Conservation (phyloP, 78 protist genomes). For the Cavenderia fasciculata region DNA sequence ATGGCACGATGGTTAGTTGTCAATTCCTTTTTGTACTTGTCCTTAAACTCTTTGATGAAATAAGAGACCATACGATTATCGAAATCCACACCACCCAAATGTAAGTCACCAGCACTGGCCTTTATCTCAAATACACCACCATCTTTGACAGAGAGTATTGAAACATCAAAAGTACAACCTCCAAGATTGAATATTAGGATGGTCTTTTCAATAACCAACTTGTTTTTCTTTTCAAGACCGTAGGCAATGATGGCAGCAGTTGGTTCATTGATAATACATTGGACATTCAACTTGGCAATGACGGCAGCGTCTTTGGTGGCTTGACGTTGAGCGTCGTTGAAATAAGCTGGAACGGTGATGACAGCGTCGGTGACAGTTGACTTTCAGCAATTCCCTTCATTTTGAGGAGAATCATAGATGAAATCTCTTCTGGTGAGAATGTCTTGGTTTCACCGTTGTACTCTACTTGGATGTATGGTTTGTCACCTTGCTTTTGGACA, state of each 20-base stretch:
- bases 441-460: constrained; percentile 73
- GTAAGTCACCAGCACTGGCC: constrained; percentile 92
- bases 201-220: constrained; percentile 69
- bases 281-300: constrained; percentile 88
- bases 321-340: constrained; percentile 92
- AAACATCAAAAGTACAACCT: constrained; percentile 93
- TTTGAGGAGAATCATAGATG: constrained; percentile 91
- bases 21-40: constrained; percentile 83
- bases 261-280: constrained; percentile 93
- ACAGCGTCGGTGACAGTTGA: constrained; percentile 41
- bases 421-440: constrained; percentile 88
- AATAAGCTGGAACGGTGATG: constrained; percentile 86
- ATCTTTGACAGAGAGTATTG: constrained; percentile 89
- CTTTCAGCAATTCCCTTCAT: constrained; percentile 91
- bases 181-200: constrained; percentile 89
- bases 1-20: constrained; percentile 73
- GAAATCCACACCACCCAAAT: constrained; percentile 94
- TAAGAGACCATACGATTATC: constrained; percentile 82
- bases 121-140: constrained; percentile 91
- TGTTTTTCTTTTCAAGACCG: constrained; percentile 34
- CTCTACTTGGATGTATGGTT: constrained; percentile 70
- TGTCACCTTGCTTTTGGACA: constrained; percentile 36
- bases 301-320: constrained; percentile 97
- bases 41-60: constrained; percentile 84
- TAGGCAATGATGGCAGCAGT: constrained; percentile 93